Evolutionary conservation across 805 yeast species (phyloP), one percentile per base, ranked within the genome.

Genomic region (Candida sithepensis): DNA sequence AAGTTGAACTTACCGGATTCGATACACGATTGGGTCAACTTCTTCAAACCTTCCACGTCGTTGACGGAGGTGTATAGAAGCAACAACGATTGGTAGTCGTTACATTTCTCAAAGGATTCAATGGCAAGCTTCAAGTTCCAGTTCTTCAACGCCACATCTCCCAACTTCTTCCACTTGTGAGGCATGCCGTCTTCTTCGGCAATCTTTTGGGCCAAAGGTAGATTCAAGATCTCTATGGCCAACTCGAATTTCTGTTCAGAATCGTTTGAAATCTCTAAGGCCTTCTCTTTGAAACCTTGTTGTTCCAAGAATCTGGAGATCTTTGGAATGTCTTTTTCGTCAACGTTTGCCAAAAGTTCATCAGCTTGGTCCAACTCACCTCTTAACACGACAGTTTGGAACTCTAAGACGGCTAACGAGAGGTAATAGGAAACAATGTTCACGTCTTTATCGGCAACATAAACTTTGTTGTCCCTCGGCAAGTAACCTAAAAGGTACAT

Each of bases 301-400:
- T 91, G 88, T 70, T 95, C 98, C 59, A 94, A 78, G 71, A 94
- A 94, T 62, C 97, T 80, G 6, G 98, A 84, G 58, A 94, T 82
- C 62, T 89, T 89, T 56, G 82, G 74, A 58, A 82, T 70, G 57
- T 88, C 89, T 37, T 79, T 76, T 53, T 78, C 79, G 53, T 82
- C 85, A 53, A 83, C 77, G 44, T 74, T 79, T 20, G 86, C 79
- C 50, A 84, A 67, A 48, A 86, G 71, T 54, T 77, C 78, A 48
- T 80, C 83, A 7, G 95, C 89, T 55, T 82, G 85, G 54, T 90
- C 96, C 57, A 91, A 70, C 63, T 95, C 98, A 43, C 97, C 97
- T 65, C 99, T 84, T 68, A 92, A 76, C 3, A 92, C 96, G 48
- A 91, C 81, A 1, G 99, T 94, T 74, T 94, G 98, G 71, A 90